A percentile compares a stretch with the other conserved stretches of the same genome.
Conservation (phyloP, 192 early-diverging fungal species). For the Martensiomyces pterosporus region DNA sequence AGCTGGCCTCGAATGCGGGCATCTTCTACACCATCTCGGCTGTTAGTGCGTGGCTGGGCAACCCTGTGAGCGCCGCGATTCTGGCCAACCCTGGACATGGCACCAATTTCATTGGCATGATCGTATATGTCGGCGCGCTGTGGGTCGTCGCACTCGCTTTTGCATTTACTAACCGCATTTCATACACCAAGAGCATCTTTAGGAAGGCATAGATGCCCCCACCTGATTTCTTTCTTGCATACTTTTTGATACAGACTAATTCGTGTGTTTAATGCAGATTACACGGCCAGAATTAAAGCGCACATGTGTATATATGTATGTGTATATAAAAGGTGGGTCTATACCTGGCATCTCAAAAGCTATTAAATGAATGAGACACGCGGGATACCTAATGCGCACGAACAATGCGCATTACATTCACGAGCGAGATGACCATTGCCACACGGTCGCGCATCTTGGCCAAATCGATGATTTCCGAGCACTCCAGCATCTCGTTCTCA, state of each 20-base stretch:
- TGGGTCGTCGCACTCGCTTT: not conserved
- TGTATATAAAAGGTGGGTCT: no score
- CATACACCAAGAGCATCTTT: not conserved
- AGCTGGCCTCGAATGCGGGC: not conserved
- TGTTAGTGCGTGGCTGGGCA: not conserved
- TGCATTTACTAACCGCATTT: not conserved
- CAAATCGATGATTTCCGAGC: constrained; percentile 32
- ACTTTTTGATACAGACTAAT: no score
- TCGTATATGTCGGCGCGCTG: not conserved
- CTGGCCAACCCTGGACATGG: not conserved
- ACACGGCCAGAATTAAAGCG: no score
- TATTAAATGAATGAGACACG: no score
- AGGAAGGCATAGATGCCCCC: not conserved
- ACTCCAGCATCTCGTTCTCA: constrained; percentile 27
- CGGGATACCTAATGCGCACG: no score
- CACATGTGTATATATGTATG: no score
- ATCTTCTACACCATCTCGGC: not conserved
- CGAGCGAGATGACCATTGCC: constrained; percentile 22
- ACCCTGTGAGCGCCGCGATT: not conserved
- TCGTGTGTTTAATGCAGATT: not conserved
- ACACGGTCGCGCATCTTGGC: constrained; percentile 19
- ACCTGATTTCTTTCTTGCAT: no score
- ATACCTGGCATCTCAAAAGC: no score
- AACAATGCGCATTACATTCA: constrained; percentile 32
- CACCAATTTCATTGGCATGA: not conserved